Evolutionary conservation across 768 basidiomycete genomes (phyloP).

Genomic region (Podaxis carcinomalis): DNA sequence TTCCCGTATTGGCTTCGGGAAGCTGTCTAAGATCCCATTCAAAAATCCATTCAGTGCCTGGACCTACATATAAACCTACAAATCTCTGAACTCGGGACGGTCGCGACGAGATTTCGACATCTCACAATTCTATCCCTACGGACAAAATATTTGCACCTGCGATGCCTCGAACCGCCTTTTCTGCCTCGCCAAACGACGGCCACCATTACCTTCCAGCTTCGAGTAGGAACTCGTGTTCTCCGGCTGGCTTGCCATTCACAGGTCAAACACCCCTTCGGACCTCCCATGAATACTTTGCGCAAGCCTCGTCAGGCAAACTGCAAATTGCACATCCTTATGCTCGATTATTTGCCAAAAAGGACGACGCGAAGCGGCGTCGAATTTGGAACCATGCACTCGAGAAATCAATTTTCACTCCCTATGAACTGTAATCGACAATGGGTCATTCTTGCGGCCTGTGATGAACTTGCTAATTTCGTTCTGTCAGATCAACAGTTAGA

Average conservation of each 20-base stretch:
- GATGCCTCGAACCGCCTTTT: neutral
- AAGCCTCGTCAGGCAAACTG: slow-evolving; percentile 12
- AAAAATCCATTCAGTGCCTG: neutral
- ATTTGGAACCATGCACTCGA: slow-evolving; percentile 80
- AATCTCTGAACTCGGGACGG: neutral
- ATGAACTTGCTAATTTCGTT: neutral
- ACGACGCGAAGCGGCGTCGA: slow-evolving; percentile 61
- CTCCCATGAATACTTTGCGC: slow-evolving; percentile 4
- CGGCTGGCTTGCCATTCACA: neutral
- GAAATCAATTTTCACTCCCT: slow-evolving; percentile 62
- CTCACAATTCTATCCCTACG: neutral
- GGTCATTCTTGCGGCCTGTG: neutral
- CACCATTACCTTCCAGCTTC: neutral
- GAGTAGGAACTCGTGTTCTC: neutral
- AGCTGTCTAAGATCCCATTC: slow-evolving; percentile 3
- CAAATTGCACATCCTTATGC: slow-evolving; percentile 63
- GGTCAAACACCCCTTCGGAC: neutral
- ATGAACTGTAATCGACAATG: slow-evolving; percentile 50
- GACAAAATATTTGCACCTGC: neutral
- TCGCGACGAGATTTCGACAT: too few relatives aligned
- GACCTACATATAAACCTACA: neutral
- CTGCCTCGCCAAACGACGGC: neutral
- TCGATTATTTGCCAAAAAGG: slow-evolving; percentile 61
- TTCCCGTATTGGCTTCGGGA: neutral
- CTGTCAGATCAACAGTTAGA: slow-evolving; percentile 54